Base-by-base conservation (phyloP, 1,139 yeast genomes). In the Candida neerlandica region DNA sequence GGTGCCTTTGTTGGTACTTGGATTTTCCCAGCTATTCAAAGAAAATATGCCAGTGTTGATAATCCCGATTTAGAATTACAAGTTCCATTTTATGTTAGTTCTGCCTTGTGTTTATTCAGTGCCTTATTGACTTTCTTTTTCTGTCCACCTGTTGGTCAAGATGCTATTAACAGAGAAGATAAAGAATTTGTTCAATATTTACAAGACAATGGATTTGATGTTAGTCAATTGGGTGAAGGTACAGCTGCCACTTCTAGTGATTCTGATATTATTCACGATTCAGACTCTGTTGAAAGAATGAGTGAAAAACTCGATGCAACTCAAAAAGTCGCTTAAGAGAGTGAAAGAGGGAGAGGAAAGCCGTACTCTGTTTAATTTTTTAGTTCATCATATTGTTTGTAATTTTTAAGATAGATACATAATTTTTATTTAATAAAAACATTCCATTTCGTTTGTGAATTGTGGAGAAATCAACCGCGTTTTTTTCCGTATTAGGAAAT, bases 1-100 rank as follows among this genome's bases (percentile, higher is more conserved):
- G 97, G 97, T 62, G 97, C 96, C 1, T 91, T 90, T 64, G 90
- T 86, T 29, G 97, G 97, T 52, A 85, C 95, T 43, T 89, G 86
- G 67, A 85, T 87, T 27, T 92, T 92, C 81, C 96, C 97, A 43
- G 78, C 80, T 46, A 81, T 87, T 55, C 82, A 84, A 56, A 73
- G 71, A 54, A 65, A 67, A 47, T 72, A 73, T 54, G 73, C 78
- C n/a, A 48, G 23, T 29, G 45, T 45, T 5, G 42, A 46, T 1
- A 47, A 54, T 27, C 64, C 68, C 5, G 71, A 77, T 52, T 64
- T 70, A 46, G 89, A 89, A 52, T 70, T 82, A 62, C 84, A 82
- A 66, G 87, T 86, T 50, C 95, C 97, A 48, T 90, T 90, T 67
- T 90, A 84, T 75, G 82, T 91, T 48, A 85, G 96, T 9, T 81